A percentile compares a stretch with the other conserved stretches of the same genome.
Conservation (phyloP, 2,329 filamentous ascomycete genomes). For the Arthrobotrys iridis region DNA sequence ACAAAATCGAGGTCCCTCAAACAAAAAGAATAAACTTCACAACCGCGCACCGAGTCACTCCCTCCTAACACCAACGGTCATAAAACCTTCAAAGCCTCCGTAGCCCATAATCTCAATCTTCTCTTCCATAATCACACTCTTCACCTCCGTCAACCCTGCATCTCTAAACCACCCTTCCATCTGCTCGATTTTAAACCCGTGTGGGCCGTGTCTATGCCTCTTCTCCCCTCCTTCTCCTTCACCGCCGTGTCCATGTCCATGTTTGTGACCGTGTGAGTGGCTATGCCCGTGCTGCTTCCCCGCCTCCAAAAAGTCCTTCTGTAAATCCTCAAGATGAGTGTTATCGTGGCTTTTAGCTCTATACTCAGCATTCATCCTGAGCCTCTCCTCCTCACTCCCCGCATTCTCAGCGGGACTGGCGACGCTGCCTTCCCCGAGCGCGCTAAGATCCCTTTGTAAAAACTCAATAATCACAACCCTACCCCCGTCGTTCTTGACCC, state of each 20-base stretch:
- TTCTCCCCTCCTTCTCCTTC: neutral
- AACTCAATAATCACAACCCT: conserved; percentile 43
- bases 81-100: conserved; percentile 31
- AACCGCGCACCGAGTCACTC: neutral
- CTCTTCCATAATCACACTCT: conserved; percentile 37
- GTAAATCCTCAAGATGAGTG: conserved; percentile 5
- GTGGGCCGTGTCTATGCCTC: conserved; percentile 35
- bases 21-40: neutral
- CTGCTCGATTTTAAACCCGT: conserved; percentile 32
- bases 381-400: conserved; percentile 12
- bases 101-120: conserved; percentile 31
- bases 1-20: neutral
- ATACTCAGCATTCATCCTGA: conserved; percentile 41
- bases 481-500: neutral
- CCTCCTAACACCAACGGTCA: conserved; percentile 28
- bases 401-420: neutral
- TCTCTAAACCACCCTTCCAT: conserved; percentile 37
- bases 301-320: neutral
- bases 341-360: conserved; percentile 43
- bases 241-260: conserved; percentile 1
- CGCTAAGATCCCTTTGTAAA: conserved; percentile 1
- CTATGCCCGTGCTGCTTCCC: conserved; percentile 2
- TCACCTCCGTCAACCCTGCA: conserved; percentile 31
- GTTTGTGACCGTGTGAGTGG: neutral
- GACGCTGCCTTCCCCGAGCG: neutral